Conservation (phyloP, 306 rosid species). For the Calophaca sinica region DNA sequence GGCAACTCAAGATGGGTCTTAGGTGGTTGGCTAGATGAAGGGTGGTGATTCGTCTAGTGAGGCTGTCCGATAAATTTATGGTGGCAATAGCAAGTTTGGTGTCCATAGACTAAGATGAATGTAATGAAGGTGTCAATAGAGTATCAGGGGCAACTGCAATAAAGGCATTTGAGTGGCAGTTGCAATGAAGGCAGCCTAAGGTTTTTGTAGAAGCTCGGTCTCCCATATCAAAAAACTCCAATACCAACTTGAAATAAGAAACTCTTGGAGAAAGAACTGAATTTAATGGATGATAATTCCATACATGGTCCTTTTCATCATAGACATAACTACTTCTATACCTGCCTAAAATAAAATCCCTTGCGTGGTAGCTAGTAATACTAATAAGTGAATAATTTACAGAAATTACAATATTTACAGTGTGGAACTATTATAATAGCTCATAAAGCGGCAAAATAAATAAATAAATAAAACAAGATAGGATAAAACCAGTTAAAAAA, state of each 20-base stretch:
- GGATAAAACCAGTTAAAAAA: constrained; percentile 5
- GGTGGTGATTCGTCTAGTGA: background rate
- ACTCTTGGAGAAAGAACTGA: background rate
- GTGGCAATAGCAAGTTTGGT: background rate
- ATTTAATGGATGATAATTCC: background rate
- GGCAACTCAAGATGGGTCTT: constrained; percentile 1
- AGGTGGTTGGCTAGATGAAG: background rate
- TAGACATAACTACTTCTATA: constrained; percentile 2
- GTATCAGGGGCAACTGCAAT: no score
- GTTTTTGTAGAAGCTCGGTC: background rate
- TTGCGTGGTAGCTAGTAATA: background rate
- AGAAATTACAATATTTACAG: background rate
- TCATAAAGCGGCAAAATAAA: background rate
- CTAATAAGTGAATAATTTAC: background rate
- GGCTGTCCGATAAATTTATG: background rate
- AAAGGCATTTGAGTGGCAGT: no score
- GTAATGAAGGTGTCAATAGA: constrained; percentile 4
- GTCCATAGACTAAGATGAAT: background rate
- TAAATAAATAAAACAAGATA: background rate
- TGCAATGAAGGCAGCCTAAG: background rate
- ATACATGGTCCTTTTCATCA: background rate
- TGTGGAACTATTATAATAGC: constrained; percentile 13
- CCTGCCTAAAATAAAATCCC: constrained; percentile 5
- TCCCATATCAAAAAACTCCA: constrained; percentile 1
- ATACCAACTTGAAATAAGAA: background rate